phyloP scores from a whole-genome alignment of 164 flowering plant genomes.

The Stephania yunnanensis region DNA sequence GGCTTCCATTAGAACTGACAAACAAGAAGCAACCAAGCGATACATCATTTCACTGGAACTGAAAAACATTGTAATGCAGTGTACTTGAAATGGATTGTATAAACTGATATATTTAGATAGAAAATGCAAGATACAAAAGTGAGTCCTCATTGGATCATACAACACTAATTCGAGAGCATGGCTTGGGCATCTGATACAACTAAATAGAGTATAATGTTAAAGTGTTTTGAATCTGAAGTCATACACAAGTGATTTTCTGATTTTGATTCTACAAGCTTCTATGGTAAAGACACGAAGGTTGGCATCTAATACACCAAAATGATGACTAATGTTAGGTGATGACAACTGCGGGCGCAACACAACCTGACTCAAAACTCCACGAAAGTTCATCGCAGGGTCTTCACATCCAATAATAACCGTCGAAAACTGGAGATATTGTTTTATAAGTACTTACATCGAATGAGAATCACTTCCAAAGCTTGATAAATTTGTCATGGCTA shows the following conservation, averaged over 20 bases:
- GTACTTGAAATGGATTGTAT: too few relatives aligned
- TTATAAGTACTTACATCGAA: not conserved
- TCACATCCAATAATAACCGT: not conserved
- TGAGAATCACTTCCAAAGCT: conserved; percentile 61
- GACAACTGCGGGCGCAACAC: not conserved
- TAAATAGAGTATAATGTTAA: too few relatives aligned
- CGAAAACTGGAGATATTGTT: not conserved
- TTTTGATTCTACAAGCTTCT: not conserved
- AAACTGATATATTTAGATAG: too few relatives aligned
- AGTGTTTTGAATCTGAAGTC: not conserved
- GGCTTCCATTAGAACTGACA: too few relatives aligned
- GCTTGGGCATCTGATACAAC: too few relatives aligned
- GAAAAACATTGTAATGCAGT: too few relatives aligned
- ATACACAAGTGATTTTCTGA: not conserved
- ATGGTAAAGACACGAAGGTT: not conserved
- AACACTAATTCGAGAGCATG: too few relatives aligned
- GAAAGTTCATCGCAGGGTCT: not conserved
- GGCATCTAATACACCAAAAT: not conserved
- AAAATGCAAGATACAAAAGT: too few relatives aligned
- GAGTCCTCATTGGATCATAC: too few relatives aligned
- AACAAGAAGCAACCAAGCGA: too few relatives aligned
- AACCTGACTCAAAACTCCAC: not conserved
- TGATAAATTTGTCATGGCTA: conserved; percentile 67
- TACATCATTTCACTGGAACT: too few relatives aligned
- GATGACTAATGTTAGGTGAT: not conserved